Conservation (phyloP, 164 flowering plant genomes). For the Litsea cubeba region DNA sequence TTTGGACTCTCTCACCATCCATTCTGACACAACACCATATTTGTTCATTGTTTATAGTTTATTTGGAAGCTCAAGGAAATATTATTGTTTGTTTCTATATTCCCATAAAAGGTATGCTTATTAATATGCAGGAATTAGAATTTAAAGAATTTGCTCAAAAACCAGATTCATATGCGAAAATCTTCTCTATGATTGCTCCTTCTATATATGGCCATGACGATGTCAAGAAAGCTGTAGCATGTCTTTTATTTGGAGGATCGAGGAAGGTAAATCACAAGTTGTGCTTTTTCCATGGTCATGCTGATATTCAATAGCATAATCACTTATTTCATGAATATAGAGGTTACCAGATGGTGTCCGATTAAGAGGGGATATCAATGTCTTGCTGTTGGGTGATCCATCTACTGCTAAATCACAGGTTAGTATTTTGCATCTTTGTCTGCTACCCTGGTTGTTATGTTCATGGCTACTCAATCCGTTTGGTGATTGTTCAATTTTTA, state of each 20-base stretch:
- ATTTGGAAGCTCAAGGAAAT: not conserved
- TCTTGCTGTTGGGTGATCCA: slow-evolving; percentile 93
- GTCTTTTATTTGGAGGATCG: slow-evolving; percentile 97
- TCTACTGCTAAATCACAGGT: slow-evolving; percentile 99
- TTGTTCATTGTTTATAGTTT: too few species aligned
- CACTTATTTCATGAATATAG: slow-evolving; percentile 33
- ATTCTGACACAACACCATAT: too few species aligned
- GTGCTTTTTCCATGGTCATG: slow-evolving; percentile 6
- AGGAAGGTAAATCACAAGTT: slow-evolving; percentile 60
- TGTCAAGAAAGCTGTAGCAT: slow-evolving; percentile 94
- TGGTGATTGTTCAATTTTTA: not conserved
- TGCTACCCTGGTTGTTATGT: not conserved
- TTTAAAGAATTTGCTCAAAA: slow-evolving; percentile 85
- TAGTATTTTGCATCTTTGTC: slow-evolving; percentile 6
- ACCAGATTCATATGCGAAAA: slow-evolving; percentile 51
- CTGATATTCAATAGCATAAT: not conserved
- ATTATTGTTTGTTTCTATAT: not conserved
- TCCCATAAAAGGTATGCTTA: not conserved
- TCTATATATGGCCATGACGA: slow-evolving; percentile 94
- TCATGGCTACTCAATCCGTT: not conserved
- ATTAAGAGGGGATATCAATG: slow-evolving; percentile 95
- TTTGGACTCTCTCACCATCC: too few species aligned
- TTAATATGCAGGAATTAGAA: slow-evolving; percentile 59
- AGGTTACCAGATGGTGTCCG: slow-evolving; percentile 92
- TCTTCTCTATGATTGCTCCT: slow-evolving; percentile 94